Percentiles rank a stretch among this genome's conserved stretches.
Evolutionary conservation across 177 flowering plant species (phyloP).

Genomic region (Vitis hybrid): DNA sequence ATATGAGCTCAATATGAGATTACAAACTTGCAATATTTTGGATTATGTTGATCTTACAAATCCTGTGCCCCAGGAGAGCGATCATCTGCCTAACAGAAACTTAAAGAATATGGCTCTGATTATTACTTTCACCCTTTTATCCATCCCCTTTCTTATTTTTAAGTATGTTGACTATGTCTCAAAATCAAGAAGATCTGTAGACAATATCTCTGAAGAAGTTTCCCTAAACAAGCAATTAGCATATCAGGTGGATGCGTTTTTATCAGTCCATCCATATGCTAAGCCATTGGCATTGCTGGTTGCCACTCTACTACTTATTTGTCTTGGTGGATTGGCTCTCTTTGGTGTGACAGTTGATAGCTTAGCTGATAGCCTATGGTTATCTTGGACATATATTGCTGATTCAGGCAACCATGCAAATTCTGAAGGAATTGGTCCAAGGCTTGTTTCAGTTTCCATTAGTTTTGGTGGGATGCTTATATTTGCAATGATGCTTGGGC

Average conservation of each 20-base stretch:
- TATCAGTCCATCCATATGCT: slow-evolving; percentile 68
- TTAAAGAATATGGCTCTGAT: slow-evolving; percentile 49
- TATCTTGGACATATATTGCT: slow-evolving; percentile 80
- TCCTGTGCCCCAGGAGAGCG: slow-evolving; percentile 18
- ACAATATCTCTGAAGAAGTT: slow-evolving; percentile 46
- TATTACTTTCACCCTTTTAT: slow-evolving; percentile 40
- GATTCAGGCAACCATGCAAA: slow-evolving; percentile 75
- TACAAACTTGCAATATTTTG: slow-evolving; percentile 32
- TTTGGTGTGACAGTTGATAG: slow-evolving; percentile 77
- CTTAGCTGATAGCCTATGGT: slow-evolving; percentile 75
- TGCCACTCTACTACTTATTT: slow-evolving; percentile 69
- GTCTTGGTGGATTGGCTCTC: slow-evolving; percentile 75
- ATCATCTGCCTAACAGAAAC: slow-evolving; percentile 26
- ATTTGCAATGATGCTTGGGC: slow-evolving; percentile 97
- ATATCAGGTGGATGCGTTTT: slow-evolving; percentile 53
- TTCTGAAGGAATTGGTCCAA: slow-evolving; percentile 65
- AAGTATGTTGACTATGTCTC: slow-evolving; percentile 58
- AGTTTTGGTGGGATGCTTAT: slow-evolving; percentile 91
- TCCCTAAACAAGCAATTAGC: slow-evolving; percentile 63
- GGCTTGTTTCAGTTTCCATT: slow-evolving; percentile 71
- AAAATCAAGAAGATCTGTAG: slow-evolving; percentile 45
- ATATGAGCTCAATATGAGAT: slow-evolving; percentile 29
- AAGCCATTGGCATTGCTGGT: slow-evolving; percentile 62
- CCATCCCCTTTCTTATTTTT: slow-evolving; percentile 42
- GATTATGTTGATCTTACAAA: slow-evolving; percentile 21